A percentile compares a stretch with the other conserved stretches of the same genome.
phyloP scores from a whole-genome alignment of 805 yeast species.

The Kregervanrija fluxuum region DNA sequence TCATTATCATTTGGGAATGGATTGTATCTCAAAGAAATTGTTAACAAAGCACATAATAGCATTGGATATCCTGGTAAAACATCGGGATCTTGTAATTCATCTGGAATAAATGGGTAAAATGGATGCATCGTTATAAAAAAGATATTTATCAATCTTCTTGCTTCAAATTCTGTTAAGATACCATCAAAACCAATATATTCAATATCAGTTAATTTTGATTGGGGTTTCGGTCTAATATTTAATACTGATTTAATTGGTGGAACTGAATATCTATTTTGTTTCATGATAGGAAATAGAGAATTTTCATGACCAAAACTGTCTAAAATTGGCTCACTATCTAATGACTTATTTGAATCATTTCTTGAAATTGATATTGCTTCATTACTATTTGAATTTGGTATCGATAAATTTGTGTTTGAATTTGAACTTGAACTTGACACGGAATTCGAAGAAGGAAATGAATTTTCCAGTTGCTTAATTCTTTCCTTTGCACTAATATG shows the following conservation, averaged over 20 bases:
- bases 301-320: slow-evolving; percentile 26
- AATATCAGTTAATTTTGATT: slow-evolving; percentile 45
- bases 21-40: slow-evolving; percentile 76
- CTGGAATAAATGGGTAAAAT: slow-evolving; percentile 81
- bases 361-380: neutral
- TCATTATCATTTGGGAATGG: slow-evolving; percentile 36
- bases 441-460: neutral
- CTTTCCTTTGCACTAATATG: slow-evolving; percentile 45
- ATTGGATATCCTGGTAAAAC: slow-evolving; percentile 74
- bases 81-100: slow-evolving; percentile 57
- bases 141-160: slow-evolving; percentile 45
- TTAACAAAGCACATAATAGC: slow-evolving; percentile 69
- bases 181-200: slow-evolving; percentile 44
- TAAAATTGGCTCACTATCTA: slow-evolving; percentile 12
- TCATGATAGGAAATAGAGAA: slow-evolving; percentile 17
- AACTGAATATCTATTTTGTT: slow-evolving; percentile 28
- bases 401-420: too few species aligned
- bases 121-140: slow-evolving; percentile 83
- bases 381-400: too few species aligned
- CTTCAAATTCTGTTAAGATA: slow-evolving; percentile 56
- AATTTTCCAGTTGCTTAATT: slow-evolving; percentile 39
- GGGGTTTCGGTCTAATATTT: slow-evolving; percentile 39
- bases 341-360: neutral
- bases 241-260: slow-evolving; percentile 37
- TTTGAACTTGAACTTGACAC: too few species aligned